These are phyloP conservation scores for Sporisorium iseilematis-ciliati DNA, from an alignment of 1,284 basidiomycete species.

Conservation along the genomic window DNA sequence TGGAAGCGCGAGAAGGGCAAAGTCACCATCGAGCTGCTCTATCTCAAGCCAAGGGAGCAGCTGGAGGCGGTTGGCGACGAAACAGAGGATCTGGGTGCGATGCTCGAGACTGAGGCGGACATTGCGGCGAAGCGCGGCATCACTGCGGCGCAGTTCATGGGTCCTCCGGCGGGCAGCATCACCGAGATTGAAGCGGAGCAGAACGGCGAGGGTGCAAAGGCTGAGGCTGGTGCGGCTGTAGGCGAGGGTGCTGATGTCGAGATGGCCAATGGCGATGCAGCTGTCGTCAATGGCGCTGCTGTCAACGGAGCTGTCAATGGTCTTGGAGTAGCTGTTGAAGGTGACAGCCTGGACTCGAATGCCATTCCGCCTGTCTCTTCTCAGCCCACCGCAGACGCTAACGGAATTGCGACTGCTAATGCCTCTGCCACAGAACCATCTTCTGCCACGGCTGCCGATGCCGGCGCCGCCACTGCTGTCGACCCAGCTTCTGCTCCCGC, in stretches of 20 bases:
- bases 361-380: slow-evolving; percentile 23
- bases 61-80: slow-evolving; percentile 15
- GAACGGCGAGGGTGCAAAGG: slow-evolving; percentile 6
- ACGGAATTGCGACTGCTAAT: slow-evolving; percentile 9
- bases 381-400: slow-evolving; percentile 26
- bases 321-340: background rate
- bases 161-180: slow-evolving; percentile 11
- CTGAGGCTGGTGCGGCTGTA: background rate
- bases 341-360: background rate
- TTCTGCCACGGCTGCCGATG: background rate
- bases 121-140: slow-evolving; percentile 37
- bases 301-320: slow-evolving; percentile 6
- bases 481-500: slow-evolving; percentile 3
- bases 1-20: slow-evolving; percentile 62
- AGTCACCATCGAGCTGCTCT: slow-evolving; percentile 76
- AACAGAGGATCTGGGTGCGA: slow-evolving; percentile 24
- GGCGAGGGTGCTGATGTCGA: slow-evolving; percentile 25
- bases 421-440: background rate
- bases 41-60: slow-evolving; percentile 70
- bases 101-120: slow-evolving; percentile 49
- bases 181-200: slow-evolving; percentile 14
- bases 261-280: slow-evolving; percentile 28
- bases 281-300: slow-evolving; percentile 9
- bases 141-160: slow-evolving; percentile 48
- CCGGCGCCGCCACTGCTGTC: background rate